Percentiles rank a stretch among this genome's conserved stretches.
phyloP scores from a whole-genome alignment of 768 basidiomycete species.

The Podaxis sp. region DNA sequence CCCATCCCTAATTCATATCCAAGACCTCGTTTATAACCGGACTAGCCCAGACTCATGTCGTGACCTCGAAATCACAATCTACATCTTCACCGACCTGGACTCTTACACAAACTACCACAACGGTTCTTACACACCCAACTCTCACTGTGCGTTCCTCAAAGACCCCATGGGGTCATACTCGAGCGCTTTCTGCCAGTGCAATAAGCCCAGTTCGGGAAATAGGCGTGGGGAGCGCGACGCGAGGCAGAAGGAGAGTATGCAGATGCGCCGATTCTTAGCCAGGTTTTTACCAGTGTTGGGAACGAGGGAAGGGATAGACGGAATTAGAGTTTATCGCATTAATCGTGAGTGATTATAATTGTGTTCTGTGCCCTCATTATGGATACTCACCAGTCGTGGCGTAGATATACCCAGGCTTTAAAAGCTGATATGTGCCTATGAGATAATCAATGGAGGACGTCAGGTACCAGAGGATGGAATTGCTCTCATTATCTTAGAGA shows the following conservation, averaged over 20 bases:
- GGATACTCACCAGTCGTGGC: not conserved
- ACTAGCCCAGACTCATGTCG: not conserved
- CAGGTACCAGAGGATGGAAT: too few relatives aligned
- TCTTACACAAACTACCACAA: not conserved
- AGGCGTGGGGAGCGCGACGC: too few relatives aligned
- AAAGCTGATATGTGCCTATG: too few relatives aligned
- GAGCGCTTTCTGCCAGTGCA: not conserved
- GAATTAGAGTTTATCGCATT: not conserved
- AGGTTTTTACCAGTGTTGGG: constrained; percentile 1
- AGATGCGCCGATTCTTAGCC: not conserved
- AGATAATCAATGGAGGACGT: too few relatives aligned
- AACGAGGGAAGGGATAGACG: not conserved
- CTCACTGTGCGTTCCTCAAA: not conserved
- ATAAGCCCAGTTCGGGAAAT: not conserved
- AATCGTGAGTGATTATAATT: not conserved
- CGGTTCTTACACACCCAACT: not conserved
- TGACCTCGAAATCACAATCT: constrained; percentile 7
- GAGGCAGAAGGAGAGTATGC: not conserved
- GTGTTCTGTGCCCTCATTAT: not conserved
- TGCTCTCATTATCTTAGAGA: too few relatives aligned
- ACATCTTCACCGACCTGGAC: constrained; percentile 8
- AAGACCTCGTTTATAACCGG: not conserved
- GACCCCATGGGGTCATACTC: not conserved
- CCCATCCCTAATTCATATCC: not conserved
- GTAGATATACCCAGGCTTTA: constrained; percentile 9